These are phyloP conservation scores for Solanum boliviense DNA, from an alignment of 257 asterid species.

Conservation along the genomic window DNA sequence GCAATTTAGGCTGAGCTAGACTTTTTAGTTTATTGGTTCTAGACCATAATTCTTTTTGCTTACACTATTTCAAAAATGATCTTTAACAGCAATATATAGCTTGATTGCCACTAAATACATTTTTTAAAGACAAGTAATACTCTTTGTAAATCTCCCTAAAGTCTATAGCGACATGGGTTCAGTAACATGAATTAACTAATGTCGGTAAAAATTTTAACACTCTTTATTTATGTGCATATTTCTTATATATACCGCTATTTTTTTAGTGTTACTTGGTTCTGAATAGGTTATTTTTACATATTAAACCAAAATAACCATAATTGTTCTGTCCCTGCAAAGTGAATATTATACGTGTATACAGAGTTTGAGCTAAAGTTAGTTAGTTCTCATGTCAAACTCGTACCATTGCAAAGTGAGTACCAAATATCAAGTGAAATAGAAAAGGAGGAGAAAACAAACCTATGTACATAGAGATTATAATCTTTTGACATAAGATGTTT, in stretches of 20 bases:
- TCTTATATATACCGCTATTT: no score
- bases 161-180: no score
- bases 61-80: no score
- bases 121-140: no score
- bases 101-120: no score
- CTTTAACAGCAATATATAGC: no score
- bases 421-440: neutral
- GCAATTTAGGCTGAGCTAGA: neutral
- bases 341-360: neutral
- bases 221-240: no score
- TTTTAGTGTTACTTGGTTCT: no score
- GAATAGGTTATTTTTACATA: neutral
- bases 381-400: neutral
- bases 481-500: slow-evolving; percentile 48
- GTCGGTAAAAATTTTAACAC: no score
- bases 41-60: neutral
- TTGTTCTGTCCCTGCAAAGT: neutral
- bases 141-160: no score
- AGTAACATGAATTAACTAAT: no score
- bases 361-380: no score
- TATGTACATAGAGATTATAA: slow-evolving; percentile 63
- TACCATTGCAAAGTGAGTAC: neutral
- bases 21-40: neutral
- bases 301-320: neutral
- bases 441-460: slow-evolving; percentile 19